A percentile compares a stretch with the other conserved stretches of the same genome.
phyloP scores from a whole-genome alignment of 208 protist species.

The Trypanosoma conorhini region DNA sequence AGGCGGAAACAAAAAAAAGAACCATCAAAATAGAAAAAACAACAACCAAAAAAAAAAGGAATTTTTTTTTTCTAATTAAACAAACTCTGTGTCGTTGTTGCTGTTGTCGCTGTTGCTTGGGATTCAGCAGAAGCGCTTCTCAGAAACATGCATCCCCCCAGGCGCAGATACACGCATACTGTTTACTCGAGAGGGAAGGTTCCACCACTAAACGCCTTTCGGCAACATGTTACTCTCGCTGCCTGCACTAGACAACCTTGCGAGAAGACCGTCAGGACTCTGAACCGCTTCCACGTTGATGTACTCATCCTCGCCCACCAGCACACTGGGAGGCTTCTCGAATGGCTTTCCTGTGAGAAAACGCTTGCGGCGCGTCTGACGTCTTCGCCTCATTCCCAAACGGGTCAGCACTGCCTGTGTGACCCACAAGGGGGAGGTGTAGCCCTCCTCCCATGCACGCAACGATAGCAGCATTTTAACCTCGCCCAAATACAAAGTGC shows the following conservation, averaged over 20 bases:
- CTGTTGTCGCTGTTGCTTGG: background rate
- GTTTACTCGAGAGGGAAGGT: conserved; percentile 10
- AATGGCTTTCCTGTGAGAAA: conserved; percentile 23
- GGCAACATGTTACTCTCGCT: background rate
- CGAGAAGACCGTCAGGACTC: background rate
- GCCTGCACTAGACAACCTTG: background rate
- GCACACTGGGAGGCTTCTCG: conserved; percentile 25
- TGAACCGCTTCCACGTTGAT: conserved; percentile 44
- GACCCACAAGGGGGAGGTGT: conserved; percentile 49
- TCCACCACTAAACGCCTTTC: background rate
- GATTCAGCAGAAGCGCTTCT: background rate
- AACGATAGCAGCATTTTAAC: conserved; percentile 47
- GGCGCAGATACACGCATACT: background rate
- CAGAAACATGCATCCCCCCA: background rate
- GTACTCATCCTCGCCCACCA: conserved; percentile 31
- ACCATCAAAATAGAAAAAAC: conserved; percentile 2
- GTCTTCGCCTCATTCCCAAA: conserved; percentile 4
- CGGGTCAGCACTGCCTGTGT: conserved; percentile 6
- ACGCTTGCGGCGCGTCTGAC: background rate
- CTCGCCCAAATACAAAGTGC: conserved; percentile 33
- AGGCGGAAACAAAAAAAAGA: conserved; percentile 10
- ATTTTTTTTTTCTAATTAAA: background rate
- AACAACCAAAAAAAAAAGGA: conserved; percentile 1
- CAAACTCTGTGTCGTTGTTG: background rate
- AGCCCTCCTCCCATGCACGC: conserved; percentile 60